phyloP scores from a whole-genome alignment of 495 filamentous ascomycete species.

The Penicillium robsamsonii region DNA sequence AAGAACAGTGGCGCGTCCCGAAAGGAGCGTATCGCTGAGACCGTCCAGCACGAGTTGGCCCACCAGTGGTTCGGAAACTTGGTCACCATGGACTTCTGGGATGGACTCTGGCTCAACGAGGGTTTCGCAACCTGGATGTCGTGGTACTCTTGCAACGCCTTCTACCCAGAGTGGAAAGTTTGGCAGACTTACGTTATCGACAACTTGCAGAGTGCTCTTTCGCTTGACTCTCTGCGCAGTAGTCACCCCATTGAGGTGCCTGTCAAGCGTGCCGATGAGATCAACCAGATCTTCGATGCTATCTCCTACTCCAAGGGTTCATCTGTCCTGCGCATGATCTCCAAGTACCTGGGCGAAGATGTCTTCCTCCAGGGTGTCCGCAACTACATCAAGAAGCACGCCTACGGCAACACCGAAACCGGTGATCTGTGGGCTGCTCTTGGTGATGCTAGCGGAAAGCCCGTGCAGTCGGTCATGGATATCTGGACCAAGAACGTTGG shows the following conservation, averaged over 20 bases:
- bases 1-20: conserved; percentile 86
- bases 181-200: conserved; percentile 94
- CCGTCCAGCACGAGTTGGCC: conserved; percentile 94
- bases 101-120: conserved; percentile 97
- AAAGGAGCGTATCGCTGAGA: conserved; percentile 90
- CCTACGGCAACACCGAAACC: conserved; percentile 73
- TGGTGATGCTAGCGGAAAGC: conserved; percentile 85
- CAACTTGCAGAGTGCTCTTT: conserved; percentile 81
- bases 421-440: conserved; percentile 89
- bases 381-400: conserved; percentile 90
- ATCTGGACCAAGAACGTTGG: conserved; percentile 70
- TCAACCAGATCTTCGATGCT: conserved; percentile 98
- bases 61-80: conserved; percentile 99
- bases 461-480: conserved; percentile 71
- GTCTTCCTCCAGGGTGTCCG: conserved; percentile 90
- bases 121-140: conserved; percentile 93
- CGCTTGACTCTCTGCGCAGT: conserved; percentile 85
- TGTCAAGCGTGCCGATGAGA: conserved; percentile 89
- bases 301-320: conserved; percentile 98
- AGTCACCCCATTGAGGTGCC: conserved; percentile 97
- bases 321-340: conserved; percentile 95
- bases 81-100: conserved; percentile 99
- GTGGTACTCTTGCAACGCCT: conserved; percentile 60
- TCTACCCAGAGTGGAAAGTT: conserved; percentile 99
- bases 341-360: conserved; percentile 90